phyloP scores from a whole-genome alignment of 164 flowering plant genomes.

The Chimonanthus salicifolius region DNA sequence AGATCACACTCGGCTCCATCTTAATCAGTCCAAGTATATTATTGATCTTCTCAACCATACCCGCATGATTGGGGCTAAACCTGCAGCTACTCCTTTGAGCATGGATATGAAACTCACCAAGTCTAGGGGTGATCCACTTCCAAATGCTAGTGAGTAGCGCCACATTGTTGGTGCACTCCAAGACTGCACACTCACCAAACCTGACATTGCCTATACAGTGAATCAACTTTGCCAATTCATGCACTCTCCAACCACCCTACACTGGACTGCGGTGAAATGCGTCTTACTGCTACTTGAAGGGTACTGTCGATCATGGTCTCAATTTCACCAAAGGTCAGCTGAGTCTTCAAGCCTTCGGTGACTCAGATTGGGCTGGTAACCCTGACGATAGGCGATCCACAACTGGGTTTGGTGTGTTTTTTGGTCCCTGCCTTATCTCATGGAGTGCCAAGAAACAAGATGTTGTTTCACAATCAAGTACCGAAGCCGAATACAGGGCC shows the following conservation, averaged over 20 bases:
- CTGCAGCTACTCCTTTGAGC: not conserved
- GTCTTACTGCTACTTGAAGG: too few species aligned
- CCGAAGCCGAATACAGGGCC: too few species aligned
- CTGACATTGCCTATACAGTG: not conserved
- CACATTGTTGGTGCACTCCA: slow-evolving; percentile 2
- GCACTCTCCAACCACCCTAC: not conserved
- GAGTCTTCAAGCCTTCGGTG: too few species aligned
- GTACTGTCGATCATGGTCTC: too few species aligned
- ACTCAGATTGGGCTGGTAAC: not conserved
- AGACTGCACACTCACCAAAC: not conserved
- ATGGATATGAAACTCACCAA: not conserved
- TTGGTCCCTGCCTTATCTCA: not conserved
- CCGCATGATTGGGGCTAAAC: not conserved
- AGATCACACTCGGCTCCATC: not conserved
- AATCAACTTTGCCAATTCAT: not conserved
- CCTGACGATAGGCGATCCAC: not conserved
- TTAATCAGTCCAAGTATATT: not conserved
- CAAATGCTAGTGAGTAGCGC: not conserved
- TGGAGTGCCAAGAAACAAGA: slow-evolving; percentile 3
- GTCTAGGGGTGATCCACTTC: not conserved
- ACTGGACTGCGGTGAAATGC: not conserved
- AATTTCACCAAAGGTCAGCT: not conserved
- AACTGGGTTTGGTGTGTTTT: not conserved
- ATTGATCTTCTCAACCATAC: not conserved
- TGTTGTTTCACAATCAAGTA: not conserved